A percentile compares a stretch with the other conserved stretches of the same genome.
phyloP scores from a whole-genome alignment of 2,329 filamentous ascomycete species.

The Fusarium nematophilum region DNA sequence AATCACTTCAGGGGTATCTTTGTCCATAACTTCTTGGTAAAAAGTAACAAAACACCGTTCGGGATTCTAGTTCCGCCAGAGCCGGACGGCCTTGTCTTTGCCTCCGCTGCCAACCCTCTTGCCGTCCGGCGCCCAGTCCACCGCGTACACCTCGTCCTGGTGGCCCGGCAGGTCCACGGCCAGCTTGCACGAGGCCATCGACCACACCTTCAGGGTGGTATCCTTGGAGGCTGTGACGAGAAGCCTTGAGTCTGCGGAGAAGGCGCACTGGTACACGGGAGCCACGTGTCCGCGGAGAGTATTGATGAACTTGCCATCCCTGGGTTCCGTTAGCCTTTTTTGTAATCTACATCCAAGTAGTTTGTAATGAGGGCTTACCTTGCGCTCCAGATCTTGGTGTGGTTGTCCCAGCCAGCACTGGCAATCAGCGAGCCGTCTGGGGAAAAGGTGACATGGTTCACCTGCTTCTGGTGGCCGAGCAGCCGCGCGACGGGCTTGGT shows the following conservation, averaged over 20 bases:
- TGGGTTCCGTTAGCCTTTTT: conserved; percentile 43
- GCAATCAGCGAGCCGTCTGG: conserved; percentile 90
- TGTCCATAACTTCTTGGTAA: conserved; percentile 1
- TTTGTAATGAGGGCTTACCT: conserved; percentile 59
- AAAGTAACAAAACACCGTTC: conserved; percentile 29
- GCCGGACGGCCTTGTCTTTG: conserved; percentile 83
- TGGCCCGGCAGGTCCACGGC: conserved; percentile 86
- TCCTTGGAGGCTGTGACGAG: conserved; percentile 91
- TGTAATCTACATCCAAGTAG: neutral
- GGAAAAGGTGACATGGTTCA: conserved; percentile 95
- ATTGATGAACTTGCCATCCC: conserved; percentile 81
- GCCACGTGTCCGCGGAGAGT: conserved; percentile 90
- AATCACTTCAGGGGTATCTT: conserved; percentile 40
- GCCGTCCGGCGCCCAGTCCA: conserved; percentile 95
- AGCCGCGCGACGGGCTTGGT: conserved; percentile 89
- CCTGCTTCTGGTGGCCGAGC: conserved; percentile 95
- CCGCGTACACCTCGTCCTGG: conserved; percentile 90
- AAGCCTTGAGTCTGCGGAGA: conserved; percentile 91
- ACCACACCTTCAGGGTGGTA: conserved; percentile 95
- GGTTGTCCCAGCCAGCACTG: conserved; percentile 92
- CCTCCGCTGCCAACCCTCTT: conserved; percentile 90
- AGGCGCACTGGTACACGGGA: conserved; percentile 91
- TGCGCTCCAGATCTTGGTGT: conserved; percentile 91
- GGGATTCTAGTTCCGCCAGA: conserved; percentile 69
- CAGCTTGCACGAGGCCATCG: conserved; percentile 85